Evolutionary conservation across 192 early-diverging fungal genomes (phyloP).

Genomic region (Coemansia sp.): DNA sequence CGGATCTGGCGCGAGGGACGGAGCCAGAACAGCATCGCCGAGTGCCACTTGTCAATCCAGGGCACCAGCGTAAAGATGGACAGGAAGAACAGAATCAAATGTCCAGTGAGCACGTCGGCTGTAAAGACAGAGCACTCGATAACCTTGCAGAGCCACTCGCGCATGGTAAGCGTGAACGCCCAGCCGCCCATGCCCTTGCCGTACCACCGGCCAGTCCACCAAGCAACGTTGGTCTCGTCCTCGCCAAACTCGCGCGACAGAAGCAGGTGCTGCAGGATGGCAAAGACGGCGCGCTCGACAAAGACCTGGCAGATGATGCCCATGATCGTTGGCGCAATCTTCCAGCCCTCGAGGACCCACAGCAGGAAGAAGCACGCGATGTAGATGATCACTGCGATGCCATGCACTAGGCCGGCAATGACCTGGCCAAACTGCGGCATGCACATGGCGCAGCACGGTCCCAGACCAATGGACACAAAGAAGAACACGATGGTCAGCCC

Average conservation of each 20-base stretch:
- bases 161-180: slow-evolving; percentile 69
- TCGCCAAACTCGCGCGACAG: slow-evolving; percentile 80
- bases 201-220: slow-evolving; percentile 86
- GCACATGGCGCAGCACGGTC: slow-evolving; percentile 60
- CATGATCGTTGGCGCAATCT: slow-evolving; percentile 59
- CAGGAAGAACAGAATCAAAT: slow-evolving; percentile 73
- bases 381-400: slow-evolving; percentile 59
- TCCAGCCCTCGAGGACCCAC: slow-evolving; percentile 69
- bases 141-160: slow-evolving; percentile 80
- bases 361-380: slow-evolving; percentile 63
- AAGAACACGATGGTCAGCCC: slow-evolving; percentile 61
- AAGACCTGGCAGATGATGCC: slow-evolving; percentile 64
- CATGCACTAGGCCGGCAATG: slow-evolving; percentile 65
- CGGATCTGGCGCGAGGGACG: slow-evolving; percentile 76
- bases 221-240: slow-evolving; percentile 78
- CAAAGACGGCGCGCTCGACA: slow-evolving; percentile 69
- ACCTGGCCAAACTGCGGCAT: slow-evolving; percentile 69
- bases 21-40: slow-evolving; percentile 80
- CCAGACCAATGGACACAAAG: slow-evolving; percentile 62
- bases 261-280: slow-evolving; percentile 63
- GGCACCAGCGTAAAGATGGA: slow-evolving; percentile 69
- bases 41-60: slow-evolving; percentile 70
- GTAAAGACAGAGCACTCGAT: slow-evolving; percentile 81
- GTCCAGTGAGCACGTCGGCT: slow-evolving; percentile 73
- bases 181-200: slow-evolving; percentile 66